phyloP scores from a whole-genome alignment of 75 land plant genomes.

The Sequoiadendron giganteum region DNA sequence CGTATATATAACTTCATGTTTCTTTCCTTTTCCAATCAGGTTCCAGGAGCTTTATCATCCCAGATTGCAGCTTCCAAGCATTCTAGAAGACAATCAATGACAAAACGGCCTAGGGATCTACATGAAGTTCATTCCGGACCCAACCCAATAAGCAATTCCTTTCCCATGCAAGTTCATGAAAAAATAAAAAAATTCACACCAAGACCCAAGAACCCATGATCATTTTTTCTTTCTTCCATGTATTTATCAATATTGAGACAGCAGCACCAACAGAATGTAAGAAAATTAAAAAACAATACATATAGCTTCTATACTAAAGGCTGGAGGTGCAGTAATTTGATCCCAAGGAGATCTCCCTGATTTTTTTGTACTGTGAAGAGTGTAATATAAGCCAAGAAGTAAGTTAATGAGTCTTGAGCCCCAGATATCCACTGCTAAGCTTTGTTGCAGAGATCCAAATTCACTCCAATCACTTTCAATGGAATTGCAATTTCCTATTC shows the following conservation, averaged over 20 bases:
- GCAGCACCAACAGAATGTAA: neutral
- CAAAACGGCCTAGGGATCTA: neutral
- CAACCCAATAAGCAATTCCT: conserved; percentile 10
- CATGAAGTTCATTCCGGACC: conserved; percentile 13
- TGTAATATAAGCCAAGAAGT: conserved; percentile 11
- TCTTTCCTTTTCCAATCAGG: neutral
- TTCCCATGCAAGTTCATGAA: conserved; percentile 3
- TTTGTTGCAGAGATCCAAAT: neutral
- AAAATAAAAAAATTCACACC: neutral
- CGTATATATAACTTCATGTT: neutral
- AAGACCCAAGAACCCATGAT: neutral
- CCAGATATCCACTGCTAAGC: neutral
- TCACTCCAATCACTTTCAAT: neutral
- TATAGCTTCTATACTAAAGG: neutral
- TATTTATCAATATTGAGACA: neutral
- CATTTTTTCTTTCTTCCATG: neutral
- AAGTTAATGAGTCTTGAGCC: neutral
- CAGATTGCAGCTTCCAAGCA: neutral
- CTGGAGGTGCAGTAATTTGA: neutral
- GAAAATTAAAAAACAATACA: neutral
- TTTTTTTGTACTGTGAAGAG: conserved; percentile 16
- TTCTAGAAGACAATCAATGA: neutral
- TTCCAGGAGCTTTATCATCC: neutral
- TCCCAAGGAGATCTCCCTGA: neutral
- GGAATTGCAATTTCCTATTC: neutral